A percentile compares a stretch with the other conserved stretches of the same genome.
Conservation (phyloP, 225 moss, liverwort and hornwort species). For the Rhytidiadelphus loreus region DNA sequence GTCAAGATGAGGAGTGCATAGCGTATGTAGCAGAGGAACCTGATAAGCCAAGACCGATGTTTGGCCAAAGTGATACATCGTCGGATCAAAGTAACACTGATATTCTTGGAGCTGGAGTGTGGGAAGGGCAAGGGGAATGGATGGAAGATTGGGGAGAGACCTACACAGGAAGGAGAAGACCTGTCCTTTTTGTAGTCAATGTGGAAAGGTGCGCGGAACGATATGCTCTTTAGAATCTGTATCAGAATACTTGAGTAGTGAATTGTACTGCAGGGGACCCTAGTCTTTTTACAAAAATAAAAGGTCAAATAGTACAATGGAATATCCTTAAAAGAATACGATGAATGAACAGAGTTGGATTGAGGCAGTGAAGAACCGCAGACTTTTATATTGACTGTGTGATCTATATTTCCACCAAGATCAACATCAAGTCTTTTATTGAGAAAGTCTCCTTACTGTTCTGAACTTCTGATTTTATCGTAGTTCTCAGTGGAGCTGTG, state of each 20-base stretch:
- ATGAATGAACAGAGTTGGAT: neutral
- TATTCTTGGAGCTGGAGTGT: constrained; percentile 52
- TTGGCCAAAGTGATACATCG: constrained; percentile 37
- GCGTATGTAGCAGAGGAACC: constrained; percentile 96
- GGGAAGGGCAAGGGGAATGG: constrained; percentile 99
- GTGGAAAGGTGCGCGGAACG: constrained; percentile 46
- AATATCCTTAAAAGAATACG: neutral
- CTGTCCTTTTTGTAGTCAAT: constrained; percentile 72
- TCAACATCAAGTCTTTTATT: neutral
- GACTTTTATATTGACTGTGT: neutral
- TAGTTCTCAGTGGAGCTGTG: constrained; percentile 75
- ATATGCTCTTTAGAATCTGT: neutral
- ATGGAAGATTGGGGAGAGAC: constrained; percentile 96
- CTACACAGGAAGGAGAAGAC: constrained; percentile 78
- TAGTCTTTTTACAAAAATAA: neutral
- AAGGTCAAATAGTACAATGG: neutral
- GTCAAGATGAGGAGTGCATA: constrained; percentile 66
- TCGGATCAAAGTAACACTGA: constrained; percentile 41
- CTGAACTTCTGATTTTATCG: constrained; percentile 14
- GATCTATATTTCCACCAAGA: neutral
- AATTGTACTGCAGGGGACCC: neutral
- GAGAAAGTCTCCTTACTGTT: neutral
- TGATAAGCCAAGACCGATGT: constrained; percentile 47
- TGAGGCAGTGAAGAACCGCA: neutral
- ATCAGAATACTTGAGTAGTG: neutral